A percentile compares a stretch with the other conserved stretches of the same genome.
Evolutionary conservation across 2,329 filamentous ascomycete species (phyloP).

Genomic region (Blastomyces percursus): DNA sequence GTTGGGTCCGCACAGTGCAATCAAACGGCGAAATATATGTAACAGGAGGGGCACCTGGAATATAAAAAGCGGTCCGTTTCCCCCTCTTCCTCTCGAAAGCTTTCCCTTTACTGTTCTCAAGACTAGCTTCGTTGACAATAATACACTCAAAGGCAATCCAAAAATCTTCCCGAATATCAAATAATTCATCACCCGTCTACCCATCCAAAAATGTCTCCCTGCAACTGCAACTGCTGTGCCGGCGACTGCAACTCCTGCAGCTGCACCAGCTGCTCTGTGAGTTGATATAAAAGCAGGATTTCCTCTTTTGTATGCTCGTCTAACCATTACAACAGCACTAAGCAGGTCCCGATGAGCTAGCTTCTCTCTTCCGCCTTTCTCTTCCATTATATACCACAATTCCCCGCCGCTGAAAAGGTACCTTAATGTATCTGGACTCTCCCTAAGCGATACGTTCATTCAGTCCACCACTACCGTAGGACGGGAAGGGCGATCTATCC

Average conservation of each 20-base stretch:
- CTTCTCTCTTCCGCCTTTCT: not conserved
- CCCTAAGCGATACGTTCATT: not conserved
- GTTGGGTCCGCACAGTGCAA: not conserved
- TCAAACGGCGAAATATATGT: not conserved
- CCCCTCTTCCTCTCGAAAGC: not conserved
- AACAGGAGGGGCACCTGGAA: not conserved
- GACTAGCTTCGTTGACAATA: not conserved
- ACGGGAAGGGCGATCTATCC: not conserved
- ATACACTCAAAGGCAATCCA: not conserved
- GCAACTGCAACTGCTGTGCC: conserved; percentile 32
- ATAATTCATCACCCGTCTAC: conserved; percentile 10
- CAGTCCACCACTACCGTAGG: not conserved
- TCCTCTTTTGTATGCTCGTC: not conserved
- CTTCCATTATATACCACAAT: not conserved
- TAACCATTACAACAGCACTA: conserved; percentile 11
- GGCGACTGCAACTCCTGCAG: conserved; percentile 32
- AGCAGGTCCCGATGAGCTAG: conserved; percentile 7
- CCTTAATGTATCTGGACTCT: not conserved
- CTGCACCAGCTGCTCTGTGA: conserved; percentile 30
- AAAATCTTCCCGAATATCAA: conserved; percentile 8
- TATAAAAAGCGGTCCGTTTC: conserved; percentile 4
- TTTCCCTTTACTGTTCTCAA: not conserved
- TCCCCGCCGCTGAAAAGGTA: not conserved
- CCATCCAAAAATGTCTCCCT: conserved; percentile 31
- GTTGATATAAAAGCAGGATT: conserved; percentile 9